These are phyloP conservation scores for Nosema muscidifuracis DNA, from an alignment of 371 early-diverging fungal genomes.

Conservation along the genomic window DNA sequence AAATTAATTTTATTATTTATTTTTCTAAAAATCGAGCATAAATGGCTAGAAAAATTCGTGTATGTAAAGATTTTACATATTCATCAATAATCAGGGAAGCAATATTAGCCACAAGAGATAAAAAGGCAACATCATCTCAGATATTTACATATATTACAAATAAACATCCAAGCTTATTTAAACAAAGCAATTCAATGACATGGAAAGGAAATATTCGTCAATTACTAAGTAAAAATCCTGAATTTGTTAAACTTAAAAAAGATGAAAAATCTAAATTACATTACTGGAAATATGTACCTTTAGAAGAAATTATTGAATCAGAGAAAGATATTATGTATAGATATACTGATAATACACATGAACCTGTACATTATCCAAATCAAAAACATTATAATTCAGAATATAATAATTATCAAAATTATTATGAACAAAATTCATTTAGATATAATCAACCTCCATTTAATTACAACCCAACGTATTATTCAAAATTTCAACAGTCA, in stretches of 20 bases:
- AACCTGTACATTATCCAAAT: no score
- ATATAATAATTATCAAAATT: no score
- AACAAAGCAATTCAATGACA: slow-evolving; percentile 38
- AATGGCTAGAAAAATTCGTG: slow-evolving; percentile 34
- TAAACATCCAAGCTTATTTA: slow-evolving; percentile 44
- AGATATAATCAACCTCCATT: no score
- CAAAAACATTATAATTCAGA: no score
- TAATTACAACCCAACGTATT: no score
- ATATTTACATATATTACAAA: slow-evolving; percentile 48
- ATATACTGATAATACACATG: background rate
- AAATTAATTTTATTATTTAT: background rate
- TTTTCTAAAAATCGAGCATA: background rate
- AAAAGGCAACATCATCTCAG: slow-evolving; percentile 30
- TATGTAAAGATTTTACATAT: slow-evolving; percentile 49
- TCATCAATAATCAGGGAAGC: slow-evolving; percentile 45
- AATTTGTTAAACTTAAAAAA: slow-evolving; percentile 48
- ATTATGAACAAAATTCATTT: no score
- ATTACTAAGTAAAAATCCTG: slow-evolving; percentile 44
- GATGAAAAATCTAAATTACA: slow-evolving; percentile 22
- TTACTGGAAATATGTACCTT: slow-evolving; percentile 42
- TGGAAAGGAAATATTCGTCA: slow-evolving; percentile 56
- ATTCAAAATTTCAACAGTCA: no score
- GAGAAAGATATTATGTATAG: slow-evolving; percentile 1
- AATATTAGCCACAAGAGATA: slow-evolving; percentile 3
- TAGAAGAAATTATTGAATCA: slow-evolving; percentile 25